phyloP scores from a whole-genome alignment of 306 rosid genomes.

The peach (Prunus persica) region Prunus_persica_NCBIv2 NC_034010.1:20688001-20688500 shows the following conservation, averaged over 20 bases:
- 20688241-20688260: background rate
- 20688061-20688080: background rate
- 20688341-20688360: constrained; percentile 6
- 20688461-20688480: constrained; percentile 81
- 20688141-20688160: background rate
- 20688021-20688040: constrained; percentile 13
- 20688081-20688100: background rate
- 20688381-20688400: constrained; percentile 98
- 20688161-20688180: background rate
- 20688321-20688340: constrained; percentile 6
- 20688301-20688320: constrained; percentile 10
- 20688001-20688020: constrained; percentile 31
- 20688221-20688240: background rate
- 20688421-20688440: constrained; percentile 95
- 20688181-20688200: constrained; percentile 1
- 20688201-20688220: background rate
- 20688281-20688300: background rate
- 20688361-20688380: constrained; percentile 24
- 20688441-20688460: constrained; percentile 87
- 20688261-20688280: background rate
- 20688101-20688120: constrained; percentile 1
- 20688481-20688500: constrained; percentile 93
- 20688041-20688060: background rate
- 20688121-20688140: constrained; percentile 1
- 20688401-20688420: constrained; percentile 93